Evolutionary conservation across 192 early-diverging fungal genomes (phyloP).

Genomic region (Backusella tarrabulga): DNA sequence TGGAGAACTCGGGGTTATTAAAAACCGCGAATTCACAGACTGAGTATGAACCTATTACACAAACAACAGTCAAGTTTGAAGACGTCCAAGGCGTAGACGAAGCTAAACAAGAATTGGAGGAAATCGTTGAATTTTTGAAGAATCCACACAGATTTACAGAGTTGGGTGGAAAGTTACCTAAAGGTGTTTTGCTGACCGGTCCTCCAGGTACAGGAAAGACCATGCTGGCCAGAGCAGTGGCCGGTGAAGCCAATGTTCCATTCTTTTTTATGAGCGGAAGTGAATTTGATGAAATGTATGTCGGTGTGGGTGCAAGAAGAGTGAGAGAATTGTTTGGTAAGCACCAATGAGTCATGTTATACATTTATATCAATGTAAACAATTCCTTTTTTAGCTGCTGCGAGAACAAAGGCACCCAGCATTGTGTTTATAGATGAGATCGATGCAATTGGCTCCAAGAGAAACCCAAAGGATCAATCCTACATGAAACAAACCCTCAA

Average conservation of each 20-base stretch:
- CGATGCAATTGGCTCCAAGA: conserved; percentile 95
- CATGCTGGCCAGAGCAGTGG: conserved; percentile 92
- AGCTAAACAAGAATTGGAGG: conserved; percentile 95
- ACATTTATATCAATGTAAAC: background rate
- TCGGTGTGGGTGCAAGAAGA: conserved; percentile 90
- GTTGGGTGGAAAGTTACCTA: conserved; percentile 93
- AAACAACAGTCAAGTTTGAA: conserved; percentile 76
- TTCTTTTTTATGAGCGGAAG: conserved; percentile 99
- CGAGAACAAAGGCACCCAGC: conserved; percentile 73
- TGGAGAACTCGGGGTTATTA: conserved; percentile 70
- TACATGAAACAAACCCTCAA: conserved; percentile 99
- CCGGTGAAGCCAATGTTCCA: conserved; percentile 96
- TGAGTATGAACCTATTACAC: conserved; percentile 56
- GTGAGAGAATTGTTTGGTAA: conserved; percentile 84
- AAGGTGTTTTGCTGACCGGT: conserved; percentile 85
- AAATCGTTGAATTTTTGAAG: conserved; percentile 94
- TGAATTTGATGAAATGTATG: conserved; percentile 99
- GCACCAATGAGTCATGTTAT: background rate
- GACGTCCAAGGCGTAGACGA: conserved; percentile 99
- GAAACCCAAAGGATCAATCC: conserved; percentile 90
- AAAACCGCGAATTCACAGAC: conserved; percentile 59
- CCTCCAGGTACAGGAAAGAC: conserved; percentile 99
- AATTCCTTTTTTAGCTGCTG: conserved; percentile 51
- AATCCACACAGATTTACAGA: conserved; percentile 90
- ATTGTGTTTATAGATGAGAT: conserved; percentile 99